A percentile compares a stretch with the other conserved stretches of the same genome.
These are phyloP conservation scores for Kickxella alabastrina DNA, from an alignment of 192 early-diverging fungal species.

Conservation along the genomic window DNA sequence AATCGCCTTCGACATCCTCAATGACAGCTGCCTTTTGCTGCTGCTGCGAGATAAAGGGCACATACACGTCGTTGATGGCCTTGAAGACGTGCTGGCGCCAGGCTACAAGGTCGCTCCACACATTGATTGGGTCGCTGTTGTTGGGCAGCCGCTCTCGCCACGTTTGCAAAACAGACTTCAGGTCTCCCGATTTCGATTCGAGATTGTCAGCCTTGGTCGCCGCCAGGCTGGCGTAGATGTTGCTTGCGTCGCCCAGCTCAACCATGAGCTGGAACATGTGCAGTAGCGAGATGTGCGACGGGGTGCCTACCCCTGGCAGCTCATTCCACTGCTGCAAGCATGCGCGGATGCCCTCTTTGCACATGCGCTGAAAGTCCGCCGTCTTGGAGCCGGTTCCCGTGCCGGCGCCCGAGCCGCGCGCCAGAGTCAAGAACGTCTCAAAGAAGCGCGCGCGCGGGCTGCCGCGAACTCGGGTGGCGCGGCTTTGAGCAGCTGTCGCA, in stretches of 20 bases:
- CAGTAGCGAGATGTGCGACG: slow-evolving; percentile 81
- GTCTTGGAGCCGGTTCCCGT: slow-evolving; percentile 24
- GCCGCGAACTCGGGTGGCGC: slow-evolving; percentile 58
- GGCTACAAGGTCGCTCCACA: slow-evolving; percentile 97
- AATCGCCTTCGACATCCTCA: slow-evolving; percentile 9
- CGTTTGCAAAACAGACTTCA: slow-evolving; percentile 85
- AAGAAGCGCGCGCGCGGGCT: slow-evolving; percentile 77
- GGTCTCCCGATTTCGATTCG: slow-evolving; percentile 78
- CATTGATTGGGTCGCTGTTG: slow-evolving; percentile 93
- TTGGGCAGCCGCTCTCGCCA: slow-evolving; percentile 98
- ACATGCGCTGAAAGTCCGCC: slow-evolving; percentile 70
- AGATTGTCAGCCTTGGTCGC: slow-evolving; percentile 79
- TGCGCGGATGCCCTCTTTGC: slow-evolving; percentile 83
- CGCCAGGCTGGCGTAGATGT: slow-evolving; percentile 80
- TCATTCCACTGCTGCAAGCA: slow-evolving; percentile 85
- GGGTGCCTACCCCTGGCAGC: slow-evolving; percentile 79
- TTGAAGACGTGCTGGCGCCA: slow-evolving; percentile 98
- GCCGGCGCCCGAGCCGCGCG: slow-evolving; percentile 1
- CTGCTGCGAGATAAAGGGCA: slow-evolving; percentile 69
- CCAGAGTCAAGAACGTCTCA: slow-evolving; percentile 78
- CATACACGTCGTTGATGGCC: slow-evolving; percentile 92
- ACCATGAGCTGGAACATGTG: slow-evolving; percentile 96
- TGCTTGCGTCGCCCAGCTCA: slow-evolving; percentile 88
- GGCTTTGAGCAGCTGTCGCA: slow-evolving; percentile 66
- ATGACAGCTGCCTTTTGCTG: slow-evolving; percentile 9